Conservation (phyloP, 2,329 filamentous ascomycete genomes). For the Cadophora luteo-olivacea region DNA sequence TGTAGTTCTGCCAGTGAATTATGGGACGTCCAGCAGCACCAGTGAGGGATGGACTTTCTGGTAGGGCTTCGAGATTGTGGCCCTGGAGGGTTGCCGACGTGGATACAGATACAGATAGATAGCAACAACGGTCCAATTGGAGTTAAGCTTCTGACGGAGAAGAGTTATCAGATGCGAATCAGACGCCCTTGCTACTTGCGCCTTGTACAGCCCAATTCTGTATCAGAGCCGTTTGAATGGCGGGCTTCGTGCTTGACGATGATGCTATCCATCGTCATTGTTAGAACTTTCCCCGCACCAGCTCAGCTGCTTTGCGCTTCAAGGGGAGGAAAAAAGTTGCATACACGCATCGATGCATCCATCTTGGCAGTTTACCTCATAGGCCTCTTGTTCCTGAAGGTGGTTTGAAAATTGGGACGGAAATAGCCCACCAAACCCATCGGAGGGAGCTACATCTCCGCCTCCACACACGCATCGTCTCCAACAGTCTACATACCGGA, state of each 20-base stretch:
- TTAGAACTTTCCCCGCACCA: neutral
- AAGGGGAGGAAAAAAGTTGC: neutral
- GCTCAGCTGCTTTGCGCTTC: neutral
- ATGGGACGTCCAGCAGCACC: neutral
- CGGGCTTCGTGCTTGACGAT: neutral
- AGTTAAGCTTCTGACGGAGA: neutral
- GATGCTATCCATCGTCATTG: slow-evolving; percentile 7
- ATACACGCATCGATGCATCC: slow-evolving; percentile 13
- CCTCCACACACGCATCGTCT: slow-evolving; percentile 3
- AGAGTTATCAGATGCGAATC: neutral
- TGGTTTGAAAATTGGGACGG: neutral
- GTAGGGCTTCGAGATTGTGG: neutral
- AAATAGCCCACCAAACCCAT: neutral
- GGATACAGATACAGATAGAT: neutral
- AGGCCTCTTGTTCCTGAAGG: neutral
- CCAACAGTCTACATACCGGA: neutral
- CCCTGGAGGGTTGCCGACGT: neutral
- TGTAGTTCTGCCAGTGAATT: neutral
- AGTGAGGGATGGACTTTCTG: neutral
- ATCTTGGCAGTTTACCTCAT: slow-evolving; percentile 1
- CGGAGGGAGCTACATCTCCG: neutral
- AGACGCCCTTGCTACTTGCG: neutral
- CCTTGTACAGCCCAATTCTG: neutral
- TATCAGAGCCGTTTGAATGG: slow-evolving; percentile 7
- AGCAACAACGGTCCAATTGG: neutral